phyloP scores from a whole-genome alignment of 306 rosid genomes.

The Clitoria ternatea region DNA sequence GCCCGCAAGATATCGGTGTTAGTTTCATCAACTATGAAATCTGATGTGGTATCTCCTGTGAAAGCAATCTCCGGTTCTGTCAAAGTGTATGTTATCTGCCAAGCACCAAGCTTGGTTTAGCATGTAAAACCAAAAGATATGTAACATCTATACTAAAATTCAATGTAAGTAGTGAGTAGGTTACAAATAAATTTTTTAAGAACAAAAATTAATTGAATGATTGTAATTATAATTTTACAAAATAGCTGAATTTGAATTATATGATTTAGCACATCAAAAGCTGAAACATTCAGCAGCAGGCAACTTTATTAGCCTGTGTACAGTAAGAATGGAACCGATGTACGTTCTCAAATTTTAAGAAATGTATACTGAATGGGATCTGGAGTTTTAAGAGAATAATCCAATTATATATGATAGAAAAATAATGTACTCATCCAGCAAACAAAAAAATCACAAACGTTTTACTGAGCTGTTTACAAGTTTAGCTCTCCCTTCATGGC shows the following conservation, averaged over 20 bases:
- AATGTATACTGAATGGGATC: not conserved
- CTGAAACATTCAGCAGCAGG: not conserved
- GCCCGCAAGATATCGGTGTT: conserved; percentile 74
- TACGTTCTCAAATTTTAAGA: not conserved
- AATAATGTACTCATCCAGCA: not conserved
- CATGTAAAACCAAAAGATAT: conserved; percentile 3
- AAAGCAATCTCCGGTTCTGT: conserved; percentile 85
- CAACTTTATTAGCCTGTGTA: not conserved
- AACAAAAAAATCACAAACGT: not conserved
- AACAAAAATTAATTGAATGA: not conserved
- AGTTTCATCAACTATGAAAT: conserved; percentile 58
- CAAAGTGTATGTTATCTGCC: conserved; percentile 75
- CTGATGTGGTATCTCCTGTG: conserved; percentile 87
- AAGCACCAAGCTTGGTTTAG: conserved; percentile 23
- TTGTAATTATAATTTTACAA: not conserved
- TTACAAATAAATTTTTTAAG: not conserved
- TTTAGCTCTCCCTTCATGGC: not conserved
- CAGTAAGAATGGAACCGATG: not conserved
- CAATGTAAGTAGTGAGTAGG: not conserved
- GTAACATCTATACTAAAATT: not conserved
- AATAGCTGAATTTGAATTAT: not conserved
- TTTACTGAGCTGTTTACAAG: not conserved
- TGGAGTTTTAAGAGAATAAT: not conserved
- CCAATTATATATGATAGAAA: not conserved
- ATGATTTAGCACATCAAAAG: not conserved